Percentiles rank a stretch among this genome's conserved stretches.
Conservation (phyloP, 768 basidiomycete species). For the Russula emetica region DNA sequence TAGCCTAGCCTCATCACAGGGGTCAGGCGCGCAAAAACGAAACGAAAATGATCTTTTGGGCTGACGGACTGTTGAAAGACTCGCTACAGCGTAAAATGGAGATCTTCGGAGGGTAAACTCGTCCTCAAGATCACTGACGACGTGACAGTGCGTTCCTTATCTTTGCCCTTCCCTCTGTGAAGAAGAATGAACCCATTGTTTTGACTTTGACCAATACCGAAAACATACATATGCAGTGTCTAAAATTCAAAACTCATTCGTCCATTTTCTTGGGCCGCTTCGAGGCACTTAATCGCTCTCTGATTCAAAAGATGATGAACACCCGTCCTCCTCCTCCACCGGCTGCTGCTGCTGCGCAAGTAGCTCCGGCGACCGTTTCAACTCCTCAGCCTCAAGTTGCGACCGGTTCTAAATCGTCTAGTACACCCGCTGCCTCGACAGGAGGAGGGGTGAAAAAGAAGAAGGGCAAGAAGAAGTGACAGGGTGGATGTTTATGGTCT, state of each 20-base stretch:
- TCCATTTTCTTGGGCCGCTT: slow-evolving; percentile 96
- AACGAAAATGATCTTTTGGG: no score
- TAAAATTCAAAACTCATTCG: slow-evolving; percentile 95
- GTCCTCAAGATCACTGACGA: slow-evolving; percentile 94
- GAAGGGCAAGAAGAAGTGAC: slow-evolving; percentile 71
- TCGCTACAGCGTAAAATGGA: slow-evolving; percentile 92
- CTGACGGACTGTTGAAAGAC: slow-evolving; percentile 47
- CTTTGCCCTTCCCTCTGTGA: no score
- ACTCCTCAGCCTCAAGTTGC: slow-evolving; percentile 10
- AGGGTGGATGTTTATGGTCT: slow-evolving; percentile 37
- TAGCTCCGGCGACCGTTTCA: slow-evolving; percentile 11
- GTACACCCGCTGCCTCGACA: slow-evolving; percentile 33
- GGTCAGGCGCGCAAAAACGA: no score
- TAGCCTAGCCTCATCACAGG: no score
- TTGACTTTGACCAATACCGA: no score
- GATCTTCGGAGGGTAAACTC: slow-evolving; percentile 75
- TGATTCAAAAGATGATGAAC: slow-evolving; percentile 87
- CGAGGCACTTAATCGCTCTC: slow-evolving; percentile 80
- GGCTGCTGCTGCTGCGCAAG: background rate
- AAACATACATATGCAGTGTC: slow-evolving; percentile 55
- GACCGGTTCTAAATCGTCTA: slow-evolving; percentile 11
- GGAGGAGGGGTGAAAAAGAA: slow-evolving; percentile 75
- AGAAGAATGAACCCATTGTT: no score
- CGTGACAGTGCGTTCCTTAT: slow-evolving; percentile 71
- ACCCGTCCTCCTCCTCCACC: slow-evolving; percentile 30